Conservation (phyloP, 352 stramenopile genomes). For the Phytophthora europaea region DNA sequence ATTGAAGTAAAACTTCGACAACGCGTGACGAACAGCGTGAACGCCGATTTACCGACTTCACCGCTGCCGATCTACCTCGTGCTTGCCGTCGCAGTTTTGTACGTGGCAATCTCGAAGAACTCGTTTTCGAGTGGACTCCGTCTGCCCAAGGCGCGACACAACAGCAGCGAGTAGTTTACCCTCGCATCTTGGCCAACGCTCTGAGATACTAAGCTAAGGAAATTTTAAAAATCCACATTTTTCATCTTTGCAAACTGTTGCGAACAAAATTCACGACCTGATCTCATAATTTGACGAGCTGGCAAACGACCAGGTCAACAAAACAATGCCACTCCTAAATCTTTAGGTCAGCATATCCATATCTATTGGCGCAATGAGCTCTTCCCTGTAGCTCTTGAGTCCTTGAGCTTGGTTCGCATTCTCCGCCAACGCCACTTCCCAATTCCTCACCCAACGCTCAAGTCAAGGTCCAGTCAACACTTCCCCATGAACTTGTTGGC, state of each 20-base stretch:
- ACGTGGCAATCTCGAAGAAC: conserved; percentile 70
- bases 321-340: background rate
- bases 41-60: conserved; percentile 17
- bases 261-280: background rate
- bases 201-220: background rate
- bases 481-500: conserved; percentile 6
- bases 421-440: background rate
- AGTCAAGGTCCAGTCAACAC: background rate
- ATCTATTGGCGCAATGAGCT: background rate
- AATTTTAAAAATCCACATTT: background rate
- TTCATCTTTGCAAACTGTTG: background rate
- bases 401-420: background rate
- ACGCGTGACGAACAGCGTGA: background rate
- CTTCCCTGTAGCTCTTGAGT: background rate
- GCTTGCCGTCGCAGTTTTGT: conserved; percentile 40
- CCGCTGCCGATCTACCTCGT: conserved; percentile 58
- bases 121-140: conserved; percentile 55
- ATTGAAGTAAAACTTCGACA: conserved; percentile 34
- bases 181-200: background rate
- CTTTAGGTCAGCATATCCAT: background rate
- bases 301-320: background rate
- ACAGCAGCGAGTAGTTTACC: conserved; percentile 12
- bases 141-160: conserved; percentile 48
- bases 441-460: conserved; percentile 1
- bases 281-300: background rate